Conservation (phyloP, 2,329 filamentous ascomycete species). For the Ceratocystis huliohia region DNA sequence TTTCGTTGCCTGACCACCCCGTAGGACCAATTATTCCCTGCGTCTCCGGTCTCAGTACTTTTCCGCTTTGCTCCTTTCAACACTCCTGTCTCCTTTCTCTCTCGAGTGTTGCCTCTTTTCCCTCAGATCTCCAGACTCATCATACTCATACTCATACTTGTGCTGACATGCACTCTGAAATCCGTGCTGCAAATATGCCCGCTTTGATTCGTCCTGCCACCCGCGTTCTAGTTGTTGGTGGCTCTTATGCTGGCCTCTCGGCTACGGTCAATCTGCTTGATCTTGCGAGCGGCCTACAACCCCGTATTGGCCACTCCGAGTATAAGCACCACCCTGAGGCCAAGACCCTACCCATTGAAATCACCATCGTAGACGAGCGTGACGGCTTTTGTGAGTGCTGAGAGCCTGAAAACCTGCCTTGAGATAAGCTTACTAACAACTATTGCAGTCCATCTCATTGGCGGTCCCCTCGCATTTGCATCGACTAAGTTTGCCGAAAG, state of each 20-base stretch:
- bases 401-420: neutral
- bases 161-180: neutral
- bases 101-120: neutral
- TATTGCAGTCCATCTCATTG: conserved; percentile 58
- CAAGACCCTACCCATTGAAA: conserved; percentile 45
- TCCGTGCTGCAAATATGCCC: conserved; percentile 5
- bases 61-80: neutral
- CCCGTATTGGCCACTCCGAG: conserved; percentile 33
- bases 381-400: conserved; percentile 62
- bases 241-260: conserved; percentile 59
- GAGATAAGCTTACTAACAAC: conserved; percentile 9
- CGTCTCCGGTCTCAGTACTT: neutral
- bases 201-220: conserved; percentile 28
- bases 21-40: too few species aligned
- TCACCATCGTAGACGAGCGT: conserved; percentile 66
- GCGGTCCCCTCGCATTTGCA: conserved; percentile 58
- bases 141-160: too few species aligned
- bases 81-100: neutral
- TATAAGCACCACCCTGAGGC: conserved; percentile 32
- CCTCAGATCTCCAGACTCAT: neutral
- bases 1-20: neutral
- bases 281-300: conserved; percentile 42
- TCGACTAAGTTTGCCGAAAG: conserved; percentile 50
- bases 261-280: conserved; percentile 55
- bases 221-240: conserved; percentile 56